phyloP scores from a whole-genome alignment of 1,139 yeast species.

The Arxiozyma bovina region DNA sequence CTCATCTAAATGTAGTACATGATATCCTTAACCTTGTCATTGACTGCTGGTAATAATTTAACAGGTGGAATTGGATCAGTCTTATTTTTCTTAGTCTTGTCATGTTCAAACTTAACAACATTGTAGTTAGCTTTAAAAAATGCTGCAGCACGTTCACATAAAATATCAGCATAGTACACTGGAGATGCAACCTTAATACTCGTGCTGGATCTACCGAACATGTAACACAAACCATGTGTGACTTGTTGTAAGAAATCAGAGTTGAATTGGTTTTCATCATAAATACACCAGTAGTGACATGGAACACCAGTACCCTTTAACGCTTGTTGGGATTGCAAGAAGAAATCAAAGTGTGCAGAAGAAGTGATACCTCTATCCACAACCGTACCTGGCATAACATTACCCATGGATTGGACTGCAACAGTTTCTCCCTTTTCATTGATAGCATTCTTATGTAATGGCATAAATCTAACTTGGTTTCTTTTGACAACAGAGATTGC shows the following conservation, averaged over 20 bases:
- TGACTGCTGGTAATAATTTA: constrained; percentile 10
- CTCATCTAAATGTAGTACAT: constrained; percentile 16
- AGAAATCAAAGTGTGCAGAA: constrained; percentile 20
- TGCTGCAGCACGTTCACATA: constrained; percentile 19
- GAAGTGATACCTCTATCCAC: constrained; percentile 21
- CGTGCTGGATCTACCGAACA: constrained; percentile 20
- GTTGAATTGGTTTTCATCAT: constrained; percentile 16
- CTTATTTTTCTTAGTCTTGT: constrained; percentile 5
- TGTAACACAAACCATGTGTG: constrained; percentile 16
- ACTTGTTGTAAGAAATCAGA: constrained; percentile 18
- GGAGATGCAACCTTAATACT: constrained; percentile 18
- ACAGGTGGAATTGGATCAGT: constrained; percentile 8
- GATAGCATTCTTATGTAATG: constrained; percentile 15
- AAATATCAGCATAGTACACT: constrained; percentile 19
- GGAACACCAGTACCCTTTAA: constrained; percentile 23
- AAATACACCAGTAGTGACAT: constrained; percentile 22
- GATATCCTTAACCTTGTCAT: constrained; percentile 11
- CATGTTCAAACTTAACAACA: constrained; percentile 10
- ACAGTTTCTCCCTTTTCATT: constrained; percentile 14
- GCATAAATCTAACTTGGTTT: constrained; percentile 19
- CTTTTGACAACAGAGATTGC: constrained; percentile 17
- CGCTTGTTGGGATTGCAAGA: constrained; percentile 19
- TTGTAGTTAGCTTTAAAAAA: constrained; percentile 17
- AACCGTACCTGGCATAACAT: constrained; percentile 21
- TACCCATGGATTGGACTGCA: constrained; percentile 20